Base-by-base conservation (phyloP, 345 rosid genomes). In the Dovyalis caffra region DNA sequence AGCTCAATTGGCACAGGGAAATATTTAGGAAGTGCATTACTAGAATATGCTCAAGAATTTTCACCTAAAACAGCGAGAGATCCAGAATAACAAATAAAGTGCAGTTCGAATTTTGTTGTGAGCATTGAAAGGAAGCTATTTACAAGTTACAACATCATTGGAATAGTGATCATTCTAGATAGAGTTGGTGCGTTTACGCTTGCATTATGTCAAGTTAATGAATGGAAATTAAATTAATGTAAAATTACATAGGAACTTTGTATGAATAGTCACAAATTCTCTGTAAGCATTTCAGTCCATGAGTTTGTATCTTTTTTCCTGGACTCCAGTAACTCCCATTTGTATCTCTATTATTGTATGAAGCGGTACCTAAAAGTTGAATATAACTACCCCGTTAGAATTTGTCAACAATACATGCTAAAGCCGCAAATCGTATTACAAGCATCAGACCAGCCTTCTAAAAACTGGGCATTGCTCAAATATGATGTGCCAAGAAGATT, bases 341-440 rank as follows among this genome's bases (percentile, higher is more conserved):
- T 93, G 98, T 84, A 96, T 96, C 90, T 96, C 99, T 78, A 96
- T 96, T 77, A 96, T 93, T 0, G 99, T 93, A 81, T 96, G 99
- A 62, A 93, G 97, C 5, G 99, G 99, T 84, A 90, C 84, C 99
- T 96, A 91, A 85, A 84, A 77, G 38, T 56, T n/a, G 66, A 37
- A 53, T 26, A 26, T 2, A 25, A 58, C 71, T 31, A 14, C 38
- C 4, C 53, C 12, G 32, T 74, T 26, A 74, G 49, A 76, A 62
- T 4, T 16, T 26, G 7, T 1, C 15, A 56, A 14, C 4, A 62
- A 58, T 26, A 2, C 28, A 68, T 4, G 58, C 35, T 61, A 12
- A 1, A 43, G 29, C 28, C 25, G 40, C 23, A 45, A 15, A 18
- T 16, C 38, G 14, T 15, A 8, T 35, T 23, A 66, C 47, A 28